Evolutionary conservation across 257 asterid species (phyloP), one percentile per base, ranked within the genome.

Genomic region (Thymus mandschuricus): DNA sequence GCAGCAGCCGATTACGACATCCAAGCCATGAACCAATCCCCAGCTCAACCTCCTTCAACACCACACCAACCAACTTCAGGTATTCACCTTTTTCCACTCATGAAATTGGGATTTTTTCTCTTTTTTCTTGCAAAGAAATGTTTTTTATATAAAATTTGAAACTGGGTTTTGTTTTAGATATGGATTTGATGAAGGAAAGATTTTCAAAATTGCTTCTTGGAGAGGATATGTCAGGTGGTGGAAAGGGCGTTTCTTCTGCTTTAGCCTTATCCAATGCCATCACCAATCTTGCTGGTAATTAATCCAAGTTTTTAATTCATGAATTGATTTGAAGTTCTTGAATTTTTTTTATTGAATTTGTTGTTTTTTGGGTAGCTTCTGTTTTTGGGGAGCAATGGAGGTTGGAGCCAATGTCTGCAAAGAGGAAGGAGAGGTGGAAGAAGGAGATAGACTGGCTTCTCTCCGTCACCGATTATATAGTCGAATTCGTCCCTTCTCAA

Each of bases 171-270:
- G n/a, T 71, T 50, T 21, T 69, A 91, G 98, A 92, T 51, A 63
- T 87, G 81, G 92, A 90, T 4, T 45, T 76, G 82, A 88, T 92
- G 92, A 92, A 85, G 83, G 96, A 90, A 80, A 88, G 77, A 76
- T 90, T 82, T 62, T 79, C 95, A 1, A 92, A 92, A 82, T 87
- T 92, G 49, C 96, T 92, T 8, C 64, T 92, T 52, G 98, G 98
- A 55, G 98, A 90, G 70, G 98, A 92, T 73, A 92, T 90, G 97
- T 92, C 98, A 1, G 98, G 98, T 40, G 92, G 96, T 10, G 98
- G 96, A 49, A 89, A 89, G 81, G 98, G 98, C 28, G 98, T 92
- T 79, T 83, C 98, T 58, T 89, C 98, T 13, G 98, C 98, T 60
- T 67, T 92, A 60, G 98, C 98, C 57, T 75, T 90, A 51, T 92